phyloP scores from a whole-genome alignment of 2,329 filamentous ascomycete genomes.

The Furcasterigmium sp. region DNA sequence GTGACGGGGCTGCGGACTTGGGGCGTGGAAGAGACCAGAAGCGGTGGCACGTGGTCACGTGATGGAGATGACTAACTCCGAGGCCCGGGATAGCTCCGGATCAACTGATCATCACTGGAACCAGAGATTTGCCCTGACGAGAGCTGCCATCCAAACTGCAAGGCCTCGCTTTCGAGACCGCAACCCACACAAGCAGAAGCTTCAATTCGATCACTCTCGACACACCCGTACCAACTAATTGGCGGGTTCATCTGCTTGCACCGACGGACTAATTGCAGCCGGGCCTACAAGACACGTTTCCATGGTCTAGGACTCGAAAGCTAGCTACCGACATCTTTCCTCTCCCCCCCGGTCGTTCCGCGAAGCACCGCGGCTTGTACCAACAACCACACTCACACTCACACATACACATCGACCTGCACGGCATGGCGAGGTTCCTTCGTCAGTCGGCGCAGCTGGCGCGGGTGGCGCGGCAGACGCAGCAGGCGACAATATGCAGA shows the following conservation, averaged over 20 bases:
- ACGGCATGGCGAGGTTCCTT: constrained; percentile 58
- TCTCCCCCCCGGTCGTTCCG: constrained; percentile 13
- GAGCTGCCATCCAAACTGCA: no score
- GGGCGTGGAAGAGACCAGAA: background rate
- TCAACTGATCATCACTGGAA: constrained; percentile 5
- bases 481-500: constrained; percentile 45
- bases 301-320: no score
- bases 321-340: no score
- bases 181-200: background rate
- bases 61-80: background rate
- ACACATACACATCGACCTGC: background rate
- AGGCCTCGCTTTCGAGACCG: background rate
- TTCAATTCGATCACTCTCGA: background rate
- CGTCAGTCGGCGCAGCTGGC: constrained; percentile 63
- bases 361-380: background rate
- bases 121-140: constrained; percentile 3
- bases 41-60: background rate
- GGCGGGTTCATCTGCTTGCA: no score
- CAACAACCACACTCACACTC: constrained; percentile 3
- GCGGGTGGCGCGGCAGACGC: constrained; percentile 53
- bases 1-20: background rate
- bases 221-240: background rate
- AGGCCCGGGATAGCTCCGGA: constrained; percentile 5
- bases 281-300: no score
- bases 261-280: no score